Evolutionary conservation across 2,329 filamentous ascomycete species (phyloP).

Genomic region (Alternaria triticimaculans): DNA sequence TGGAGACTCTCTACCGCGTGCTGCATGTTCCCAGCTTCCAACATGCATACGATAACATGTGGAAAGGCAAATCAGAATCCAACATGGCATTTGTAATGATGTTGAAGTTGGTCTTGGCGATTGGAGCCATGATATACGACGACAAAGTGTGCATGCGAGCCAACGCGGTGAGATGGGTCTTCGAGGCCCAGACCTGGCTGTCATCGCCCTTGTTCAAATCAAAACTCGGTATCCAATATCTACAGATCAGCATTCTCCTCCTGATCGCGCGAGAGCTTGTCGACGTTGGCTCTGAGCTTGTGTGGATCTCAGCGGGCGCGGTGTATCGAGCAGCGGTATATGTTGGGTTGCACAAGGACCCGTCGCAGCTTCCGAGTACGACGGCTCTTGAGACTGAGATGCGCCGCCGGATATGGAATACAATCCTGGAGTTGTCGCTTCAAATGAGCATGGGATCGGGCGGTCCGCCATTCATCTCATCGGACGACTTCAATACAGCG

Average conservation of each 20-base stretch:
- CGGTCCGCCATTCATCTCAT: conserved; percentile 43
- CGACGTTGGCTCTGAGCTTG: conserved; percentile 44
- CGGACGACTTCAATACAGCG: conserved; percentile 47
- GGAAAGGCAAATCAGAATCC: conserved; percentile 44
- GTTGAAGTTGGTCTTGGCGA: conserved; percentile 64
- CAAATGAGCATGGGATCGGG: conserved; percentile 49
- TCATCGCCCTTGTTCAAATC: conserved; percentile 62
- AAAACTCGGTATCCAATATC: conserved; percentile 56
- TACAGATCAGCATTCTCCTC: conserved; percentile 56
- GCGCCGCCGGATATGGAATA: conserved; percentile 43
- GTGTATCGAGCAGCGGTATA: conserved; percentile 50
- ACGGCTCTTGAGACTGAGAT: conserved; percentile 34
- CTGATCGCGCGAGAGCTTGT: conserved; percentile 48
- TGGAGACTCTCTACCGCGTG: conserved; percentile 58
- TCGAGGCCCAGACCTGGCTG: conserved; percentile 64
- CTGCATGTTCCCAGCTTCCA: conserved; percentile 61
- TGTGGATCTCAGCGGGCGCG: conserved; percentile 49
- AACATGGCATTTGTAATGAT: conserved; percentile 61
- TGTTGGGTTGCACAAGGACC: conserved; percentile 53
- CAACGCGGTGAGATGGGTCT: conserved; percentile 63
- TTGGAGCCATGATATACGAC: conserved; percentile 62
- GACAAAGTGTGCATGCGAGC: conserved; percentile 58
- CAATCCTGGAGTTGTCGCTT: conserved; percentile 47
- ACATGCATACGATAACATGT: conserved; percentile 59
- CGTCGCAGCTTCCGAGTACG: conserved; percentile 37